A percentile compares a stretch with the other conserved stretches of the same genome.
Conservation (phyloP, 139 green algal genomes). For the Chlorella sp. region DNA sequence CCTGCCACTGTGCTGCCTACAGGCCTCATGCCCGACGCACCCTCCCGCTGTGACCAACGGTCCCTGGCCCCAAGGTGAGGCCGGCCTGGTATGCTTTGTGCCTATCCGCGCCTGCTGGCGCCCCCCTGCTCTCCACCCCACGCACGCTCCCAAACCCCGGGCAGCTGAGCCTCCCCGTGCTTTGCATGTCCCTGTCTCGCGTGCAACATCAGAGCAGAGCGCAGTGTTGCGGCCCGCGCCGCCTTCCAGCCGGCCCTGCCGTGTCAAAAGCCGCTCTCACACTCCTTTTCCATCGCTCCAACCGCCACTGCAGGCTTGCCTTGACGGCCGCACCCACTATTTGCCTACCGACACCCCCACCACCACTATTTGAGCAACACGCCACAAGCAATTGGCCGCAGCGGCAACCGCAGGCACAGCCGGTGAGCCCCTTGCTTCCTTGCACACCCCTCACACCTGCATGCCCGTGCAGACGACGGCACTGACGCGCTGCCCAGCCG, state of each 20-base stretch:
- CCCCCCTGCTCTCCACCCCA: neutral
- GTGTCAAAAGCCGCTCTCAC: conserved; percentile 48
- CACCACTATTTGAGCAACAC: too few relatives aligned
- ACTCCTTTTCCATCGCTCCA: neutral
- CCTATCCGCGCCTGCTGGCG: too few relatives aligned
- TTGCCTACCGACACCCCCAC: too few relatives aligned
- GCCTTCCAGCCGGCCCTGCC: conserved; percentile 23
- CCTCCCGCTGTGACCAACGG: neutral
- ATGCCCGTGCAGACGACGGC: too few relatives aligned
- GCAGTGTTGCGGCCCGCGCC: conserved; percentile 42
- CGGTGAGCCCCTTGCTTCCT: too few relatives aligned
- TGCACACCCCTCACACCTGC: too few relatives aligned
- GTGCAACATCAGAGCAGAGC: conserved; percentile 45
- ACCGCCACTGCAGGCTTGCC: too few relatives aligned
- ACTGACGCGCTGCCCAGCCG: too few relatives aligned
- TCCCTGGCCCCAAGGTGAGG: neutral
- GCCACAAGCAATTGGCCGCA: too few relatives aligned
- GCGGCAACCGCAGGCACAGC: too few relatives aligned
- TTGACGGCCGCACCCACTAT: too few relatives aligned
- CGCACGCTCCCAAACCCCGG: conserved; percentile 44
- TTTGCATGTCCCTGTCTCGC: conserved; percentile 54
- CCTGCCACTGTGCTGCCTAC: neutral
- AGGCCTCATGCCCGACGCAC: neutral
- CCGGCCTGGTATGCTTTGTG: too few relatives aligned
- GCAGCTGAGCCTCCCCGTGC: conserved; percentile 42